Evolutionary conservation across 169 alveolate genomes (phyloP).

Genomic region (Amoebophrya sp.): DNA sequence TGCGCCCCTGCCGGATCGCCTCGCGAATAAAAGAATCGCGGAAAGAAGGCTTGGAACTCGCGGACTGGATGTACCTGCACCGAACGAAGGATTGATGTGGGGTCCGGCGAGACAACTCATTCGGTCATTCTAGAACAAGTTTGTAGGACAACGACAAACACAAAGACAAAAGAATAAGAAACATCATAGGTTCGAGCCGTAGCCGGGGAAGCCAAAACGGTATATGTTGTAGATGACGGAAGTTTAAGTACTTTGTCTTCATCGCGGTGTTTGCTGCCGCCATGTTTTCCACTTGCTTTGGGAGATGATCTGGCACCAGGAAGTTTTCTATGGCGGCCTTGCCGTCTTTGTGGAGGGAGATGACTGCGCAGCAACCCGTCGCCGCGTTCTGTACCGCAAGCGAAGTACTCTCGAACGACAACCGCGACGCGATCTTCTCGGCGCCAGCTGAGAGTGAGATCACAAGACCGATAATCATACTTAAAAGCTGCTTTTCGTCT

Average conservation of each 20-base stretch:
- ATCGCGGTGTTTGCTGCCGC: background rate
- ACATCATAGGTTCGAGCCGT: too few relatives aligned
- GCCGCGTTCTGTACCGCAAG: background rate
- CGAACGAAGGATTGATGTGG: too few relatives aligned
- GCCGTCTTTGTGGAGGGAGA: background rate
- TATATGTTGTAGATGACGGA: too few relatives aligned
- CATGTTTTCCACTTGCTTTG: background rate
- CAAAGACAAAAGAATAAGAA: too few relatives aligned
- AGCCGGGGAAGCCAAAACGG: too few relatives aligned
- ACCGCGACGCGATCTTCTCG: background rate
- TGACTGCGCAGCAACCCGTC: background rate
- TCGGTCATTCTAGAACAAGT: too few relatives aligned
- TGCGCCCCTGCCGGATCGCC: background rate
- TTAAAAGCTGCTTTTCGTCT: too few relatives aligned
- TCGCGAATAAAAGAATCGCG: background rate
- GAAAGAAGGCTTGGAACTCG: background rate
- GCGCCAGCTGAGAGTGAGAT: background rate
- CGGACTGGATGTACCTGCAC: background rate
- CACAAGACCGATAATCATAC: too few relatives aligned
- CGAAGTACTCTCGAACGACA: background rate
- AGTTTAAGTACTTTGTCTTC: background rate
- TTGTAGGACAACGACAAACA: too few relatives aligned
- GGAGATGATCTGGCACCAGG: background rate
- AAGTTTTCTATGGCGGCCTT: background rate
- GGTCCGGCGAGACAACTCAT: too few relatives aligned